phyloP scores from a whole-genome alignment of 208 protist genomes.

The Phytomonas francai region DNA sequence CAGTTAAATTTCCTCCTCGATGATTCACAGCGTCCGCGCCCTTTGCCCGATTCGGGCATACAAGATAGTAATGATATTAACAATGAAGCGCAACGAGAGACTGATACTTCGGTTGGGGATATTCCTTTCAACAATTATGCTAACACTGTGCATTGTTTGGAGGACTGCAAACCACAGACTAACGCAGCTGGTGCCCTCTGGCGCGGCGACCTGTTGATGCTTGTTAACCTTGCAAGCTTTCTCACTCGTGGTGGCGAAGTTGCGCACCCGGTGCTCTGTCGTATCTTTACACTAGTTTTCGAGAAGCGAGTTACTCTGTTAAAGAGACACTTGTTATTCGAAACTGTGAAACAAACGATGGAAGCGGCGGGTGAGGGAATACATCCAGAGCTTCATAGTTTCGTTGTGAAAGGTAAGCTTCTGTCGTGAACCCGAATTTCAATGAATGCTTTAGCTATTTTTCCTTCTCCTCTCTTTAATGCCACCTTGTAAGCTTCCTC shows the following conservation, averaged over 20 bases:
- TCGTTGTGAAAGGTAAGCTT: conserved; percentile 20
- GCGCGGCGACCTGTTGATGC: conserved; percentile 24
- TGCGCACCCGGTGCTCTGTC: conserved; percentile 23
- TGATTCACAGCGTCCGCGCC: neutral
- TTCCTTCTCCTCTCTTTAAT: conserved; percentile 5
- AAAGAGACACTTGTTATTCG: conserved; percentile 41
- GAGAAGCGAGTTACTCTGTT: conserved; percentile 40
- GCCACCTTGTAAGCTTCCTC: neutral
- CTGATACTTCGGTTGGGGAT: neutral
- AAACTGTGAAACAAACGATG: conserved; percentile 40
- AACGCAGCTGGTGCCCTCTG: conserved; percentile 6
- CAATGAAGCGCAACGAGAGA: neutral
- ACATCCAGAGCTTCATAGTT: conserved; percentile 32
- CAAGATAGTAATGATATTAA: neutral
- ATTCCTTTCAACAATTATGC: neutral
- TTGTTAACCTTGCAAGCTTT: conserved; percentile 21
- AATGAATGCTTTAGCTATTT: neutral
- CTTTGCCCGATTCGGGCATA: neutral
- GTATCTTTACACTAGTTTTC: conserved; percentile 45
- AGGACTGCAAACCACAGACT: neutral
- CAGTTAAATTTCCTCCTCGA: neutral
- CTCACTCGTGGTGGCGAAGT: conserved; percentile 18
- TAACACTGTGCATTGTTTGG: neutral
- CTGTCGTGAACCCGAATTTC: conserved; percentile 1
- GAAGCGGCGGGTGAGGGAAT: conserved; percentile 19